Percentiles rank a stretch among this genome's conserved stretches.
Evolutionary conservation across 768 basidiomycete species (phyloP).

Genomic region (Holtermanniella nyarrowii): DNA sequence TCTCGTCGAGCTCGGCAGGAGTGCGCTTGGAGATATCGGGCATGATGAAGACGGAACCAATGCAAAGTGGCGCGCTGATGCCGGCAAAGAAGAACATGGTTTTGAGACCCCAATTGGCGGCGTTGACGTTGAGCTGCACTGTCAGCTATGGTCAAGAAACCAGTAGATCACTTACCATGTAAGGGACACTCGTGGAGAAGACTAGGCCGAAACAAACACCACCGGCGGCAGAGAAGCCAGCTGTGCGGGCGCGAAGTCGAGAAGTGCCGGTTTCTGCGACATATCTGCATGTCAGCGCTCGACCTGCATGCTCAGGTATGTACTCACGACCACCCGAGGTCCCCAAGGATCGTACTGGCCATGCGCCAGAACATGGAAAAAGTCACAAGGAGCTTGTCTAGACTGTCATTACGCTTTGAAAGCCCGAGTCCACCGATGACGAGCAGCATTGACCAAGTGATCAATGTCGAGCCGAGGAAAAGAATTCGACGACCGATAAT

Average conservation of each 20-base stretch:
- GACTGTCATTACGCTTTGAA: slow-evolving; percentile 1
- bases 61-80: too few relatives aligned
- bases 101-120: not conserved
- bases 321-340: not conserved
- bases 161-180: slow-evolving; percentile 1
- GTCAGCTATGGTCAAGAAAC: not conserved
- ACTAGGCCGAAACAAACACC: slow-evolving; percentile 12
- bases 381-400: slow-evolving; percentile 5
- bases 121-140: not conserved
- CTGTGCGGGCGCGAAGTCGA: slow-evolving; percentile 10
- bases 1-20: slow-evolving; percentile 19
- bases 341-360: not conserved
- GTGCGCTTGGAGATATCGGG: slow-evolving; percentile 4
- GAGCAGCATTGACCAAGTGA: slow-evolving; percentile 10
- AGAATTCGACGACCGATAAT: slow-evolving; percentile 13
- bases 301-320: not conserved
- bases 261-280: slow-evolving; percentile 12
- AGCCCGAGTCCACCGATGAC: slow-evolving; percentile 14
- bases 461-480: slow-evolving; percentile 1
- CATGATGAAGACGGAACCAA: too few relatives aligned
- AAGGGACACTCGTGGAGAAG: slow-evolving; percentile 14
- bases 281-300: slow-evolving; percentile 3
- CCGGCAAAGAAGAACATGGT: slow-evolving; percentile 6
- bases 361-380: slow-evolving; percentile 11
- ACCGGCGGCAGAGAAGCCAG: slow-evolving; percentile 15